phyloP scores from a whole-genome alignment of 2,329 filamentous ascomycete genomes.

The Arthrinium puccinioides region DNA sequence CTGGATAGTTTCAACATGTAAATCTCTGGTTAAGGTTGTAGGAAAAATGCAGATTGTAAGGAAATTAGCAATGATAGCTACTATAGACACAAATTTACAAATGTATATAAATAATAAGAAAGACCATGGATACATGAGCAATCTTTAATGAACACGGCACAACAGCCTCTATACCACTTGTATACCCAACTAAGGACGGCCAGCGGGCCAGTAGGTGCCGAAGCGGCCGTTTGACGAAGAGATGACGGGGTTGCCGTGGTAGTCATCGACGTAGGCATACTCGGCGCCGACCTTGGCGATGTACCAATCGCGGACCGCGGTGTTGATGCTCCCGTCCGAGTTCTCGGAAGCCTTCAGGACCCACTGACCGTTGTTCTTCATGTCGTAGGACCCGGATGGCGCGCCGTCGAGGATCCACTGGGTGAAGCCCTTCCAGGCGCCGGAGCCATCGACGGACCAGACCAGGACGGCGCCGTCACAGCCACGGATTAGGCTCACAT shows the following conservation, averaged over 20 bases:
- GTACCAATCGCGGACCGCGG: constrained; percentile 13
- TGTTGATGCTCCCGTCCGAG: constrained; percentile 10
- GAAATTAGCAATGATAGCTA: too few species aligned
- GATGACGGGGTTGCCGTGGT: constrained; percentile 18
- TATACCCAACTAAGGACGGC: too few species aligned
- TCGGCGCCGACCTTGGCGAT: constrained; percentile 14
- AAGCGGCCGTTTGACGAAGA: constrained; percentile 6
- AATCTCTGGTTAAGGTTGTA: too few species aligned
- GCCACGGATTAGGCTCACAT: constrained; percentile 20
- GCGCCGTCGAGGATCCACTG: constrained; percentile 14
- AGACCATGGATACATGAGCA: too few species aligned
- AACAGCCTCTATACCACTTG: too few species aligned
- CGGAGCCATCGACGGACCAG: constrained; percentile 13
- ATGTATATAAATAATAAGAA: too few species aligned
- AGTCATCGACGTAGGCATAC: constrained; percentile 16
- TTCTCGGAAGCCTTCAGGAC: constrained; percentile 17
- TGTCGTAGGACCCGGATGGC: constrained; percentile 9
- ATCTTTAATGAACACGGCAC: too few species aligned
- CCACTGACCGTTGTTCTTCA: constrained; percentile 12
- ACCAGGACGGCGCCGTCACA: constrained; percentile 16
- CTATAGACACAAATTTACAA: too few species aligned
- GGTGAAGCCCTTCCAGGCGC: constrained; percentile 17
- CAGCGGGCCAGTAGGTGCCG: constrained; percentile 1
- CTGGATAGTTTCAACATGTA: too few species aligned
- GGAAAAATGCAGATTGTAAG: too few species aligned